These are phyloP conservation scores for Leccinum fallax DNA, from an alignment of 1,284 basidiomycete genomes.

Conservation along the genomic window DNA sequence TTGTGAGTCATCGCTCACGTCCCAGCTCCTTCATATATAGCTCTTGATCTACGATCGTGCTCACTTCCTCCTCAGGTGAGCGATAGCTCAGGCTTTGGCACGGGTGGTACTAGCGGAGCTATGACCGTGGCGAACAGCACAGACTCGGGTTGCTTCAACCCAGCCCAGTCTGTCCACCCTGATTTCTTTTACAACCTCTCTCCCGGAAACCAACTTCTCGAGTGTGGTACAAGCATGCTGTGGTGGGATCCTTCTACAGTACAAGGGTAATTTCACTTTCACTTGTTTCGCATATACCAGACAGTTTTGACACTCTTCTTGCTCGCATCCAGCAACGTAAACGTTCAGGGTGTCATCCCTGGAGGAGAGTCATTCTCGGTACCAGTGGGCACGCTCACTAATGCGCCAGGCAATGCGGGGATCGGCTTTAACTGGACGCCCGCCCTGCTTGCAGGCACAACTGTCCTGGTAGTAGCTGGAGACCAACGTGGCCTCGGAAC, in stretches of 20 bases:
- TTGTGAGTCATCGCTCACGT: slow-evolving; percentile 49
- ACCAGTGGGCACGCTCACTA: slow-evolving; percentile 48
- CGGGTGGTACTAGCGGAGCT: slow-evolving; percentile 71
- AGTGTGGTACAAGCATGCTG: slow-evolving; percentile 59
- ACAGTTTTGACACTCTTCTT: not conserved
- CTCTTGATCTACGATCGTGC: not conserved
- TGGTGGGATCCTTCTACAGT: slow-evolving; percentile 59
- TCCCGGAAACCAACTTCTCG: slow-evolving; percentile 57
- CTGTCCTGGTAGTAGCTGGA: slow-evolving; percentile 65
- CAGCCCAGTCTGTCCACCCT: no score
- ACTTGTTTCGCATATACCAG: not conserved
- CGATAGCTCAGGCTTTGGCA: slow-evolving; percentile 53
- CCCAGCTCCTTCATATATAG: not conserved
- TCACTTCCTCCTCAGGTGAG: slow-evolving; percentile 22
- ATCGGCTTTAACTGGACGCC: slow-evolving; percentile 72
- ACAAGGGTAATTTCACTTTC: slow-evolving; percentile 50
- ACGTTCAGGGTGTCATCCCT: slow-evolving; percentile 73
- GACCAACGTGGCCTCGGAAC: slow-evolving; percentile 64
- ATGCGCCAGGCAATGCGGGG: slow-evolving; percentile 43
- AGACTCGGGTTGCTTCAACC: no score
- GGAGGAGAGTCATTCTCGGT: slow-evolving; percentile 74
- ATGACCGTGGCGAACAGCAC: slow-evolving; percentile 53
- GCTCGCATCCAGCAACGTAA: slow-evolving; percentile 45
- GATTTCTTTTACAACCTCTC: slow-evolving; percentile 40
- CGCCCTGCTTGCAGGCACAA: slow-evolving; percentile 60